Base-by-base conservation (phyloP, 257 asterid genomes). In the Rubia yunnanensis region DNA sequence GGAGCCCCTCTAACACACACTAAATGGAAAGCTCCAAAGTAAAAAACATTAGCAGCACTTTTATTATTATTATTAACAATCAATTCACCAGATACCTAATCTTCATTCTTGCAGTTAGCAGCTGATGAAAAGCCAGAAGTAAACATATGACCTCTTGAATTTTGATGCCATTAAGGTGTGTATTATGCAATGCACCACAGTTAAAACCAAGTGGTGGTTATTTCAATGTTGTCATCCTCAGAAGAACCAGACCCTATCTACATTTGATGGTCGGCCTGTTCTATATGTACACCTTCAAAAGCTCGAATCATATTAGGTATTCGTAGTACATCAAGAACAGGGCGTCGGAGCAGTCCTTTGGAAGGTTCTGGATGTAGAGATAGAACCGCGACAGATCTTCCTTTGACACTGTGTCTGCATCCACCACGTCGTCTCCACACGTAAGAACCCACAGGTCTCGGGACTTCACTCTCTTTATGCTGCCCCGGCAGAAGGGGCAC, bases 401-500 rank as follows among this genome's bases (percentile, higher is more conserved):
- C 20, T 72, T 78, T 15, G 84, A 73, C 60, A 89, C 86, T 0
- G 84, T 74, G 1, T 81, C 84, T 0, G 72, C 79, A 72, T 92
- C 94, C 9, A 85, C 85, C 72, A 84, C 86, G 7, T 92, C 98
- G 44, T 85, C 95, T 63, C 77, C 77, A 71, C 86, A 70, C 0
- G 89, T 92, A 41, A 92, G 90, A 67, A 85, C 91, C 96, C 98
- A 92, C 14, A 92, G 81, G 64, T 92, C 98, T 53, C 86, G 75
- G 0, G 96, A 89, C 63, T 74, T 70, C 5, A 92, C 97, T 68
- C 95, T 79, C 72, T 78, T 84, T 60, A 92, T 73, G 35, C 85
- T 85, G 28, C 95, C 97, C 0, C 96, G 95, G 65, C 96, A 92
- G 76, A 89, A 89, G 1, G 98, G 98, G 70, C 96, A 89, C 5